Evolutionary conservation across 164 flowering plant genomes (phyloP).

Genomic region (Liriodendron chinense): DNA sequence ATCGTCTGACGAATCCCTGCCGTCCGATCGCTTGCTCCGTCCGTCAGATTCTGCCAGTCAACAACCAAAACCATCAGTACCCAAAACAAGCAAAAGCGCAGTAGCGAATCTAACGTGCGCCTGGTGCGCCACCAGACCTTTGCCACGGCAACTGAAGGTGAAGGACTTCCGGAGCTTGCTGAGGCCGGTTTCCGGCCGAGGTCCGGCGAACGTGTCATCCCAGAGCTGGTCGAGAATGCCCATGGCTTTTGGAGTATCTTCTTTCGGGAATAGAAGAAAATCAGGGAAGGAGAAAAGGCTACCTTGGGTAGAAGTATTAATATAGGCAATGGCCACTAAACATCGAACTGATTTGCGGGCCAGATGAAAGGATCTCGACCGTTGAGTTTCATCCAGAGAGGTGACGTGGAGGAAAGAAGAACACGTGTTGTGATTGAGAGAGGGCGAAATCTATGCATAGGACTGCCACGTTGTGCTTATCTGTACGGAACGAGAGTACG

Average conservation of each 20-base stretch:
- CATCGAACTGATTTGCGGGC: neutral
- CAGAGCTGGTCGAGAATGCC: constrained; percentile 78
- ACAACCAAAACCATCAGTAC: neutral
- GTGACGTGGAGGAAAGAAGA: neutral
- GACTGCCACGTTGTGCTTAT: neutral
- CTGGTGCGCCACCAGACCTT: constrained; percentile 18
- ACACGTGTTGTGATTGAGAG: neutral
- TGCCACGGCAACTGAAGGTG: constrained; percentile 33
- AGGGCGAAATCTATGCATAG: neutral
- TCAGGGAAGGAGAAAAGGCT: neutral
- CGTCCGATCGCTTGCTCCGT: constrained; percentile 24
- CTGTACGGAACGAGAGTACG: no score
- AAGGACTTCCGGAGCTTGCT: constrained; percentile 74
- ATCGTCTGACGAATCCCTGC: constrained; percentile 37
- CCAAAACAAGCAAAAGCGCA: neutral
- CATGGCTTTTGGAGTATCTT: constrained; percentile 30
- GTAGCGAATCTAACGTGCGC: constrained; percentile 48
- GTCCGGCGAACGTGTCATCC: constrained; percentile 95
- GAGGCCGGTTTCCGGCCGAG: constrained; percentile 79
- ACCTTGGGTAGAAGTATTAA: neutral
- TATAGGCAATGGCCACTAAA: neutral
- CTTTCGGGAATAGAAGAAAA: neutral
- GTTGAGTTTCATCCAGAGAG: neutral
- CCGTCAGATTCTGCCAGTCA: constrained; percentile 17
- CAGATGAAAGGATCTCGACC: neutral